These are phyloP conservation scores for Immersiporthe knoxdaviesiana DNA, from an alignment of 2,329 filamentous ascomycete genomes.

Conservation along the genomic window DNA sequence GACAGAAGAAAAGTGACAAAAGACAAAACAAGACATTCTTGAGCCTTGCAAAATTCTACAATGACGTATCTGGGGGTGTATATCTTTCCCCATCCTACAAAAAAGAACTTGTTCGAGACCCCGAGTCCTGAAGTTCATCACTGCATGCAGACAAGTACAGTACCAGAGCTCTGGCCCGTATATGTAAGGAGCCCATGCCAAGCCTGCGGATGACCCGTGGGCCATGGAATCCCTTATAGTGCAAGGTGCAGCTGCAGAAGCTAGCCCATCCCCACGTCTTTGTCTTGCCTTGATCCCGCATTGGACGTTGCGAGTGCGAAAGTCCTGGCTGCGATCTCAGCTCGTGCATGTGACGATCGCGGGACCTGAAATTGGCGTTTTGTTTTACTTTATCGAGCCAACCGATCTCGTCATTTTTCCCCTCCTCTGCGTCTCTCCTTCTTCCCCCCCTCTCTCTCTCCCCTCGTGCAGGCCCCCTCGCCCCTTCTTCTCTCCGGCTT, in stretches of 20 bases:
- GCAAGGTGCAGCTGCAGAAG: not conserved
- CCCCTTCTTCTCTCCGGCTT: not conserved
- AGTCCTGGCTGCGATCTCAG: conserved; percentile 30
- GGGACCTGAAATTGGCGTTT: not conserved
- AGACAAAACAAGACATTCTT: not conserved
- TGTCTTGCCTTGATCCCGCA: not conserved
- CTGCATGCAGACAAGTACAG: not conserved
- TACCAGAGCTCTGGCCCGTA: not conserved
- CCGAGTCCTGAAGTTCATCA: not conserved
- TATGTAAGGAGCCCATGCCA: not conserved
- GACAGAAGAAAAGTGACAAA: not conserved
- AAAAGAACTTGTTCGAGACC: not conserved
- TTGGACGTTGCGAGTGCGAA: not conserved
- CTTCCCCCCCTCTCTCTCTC: not conserved
- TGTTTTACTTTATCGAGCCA: not conserved
- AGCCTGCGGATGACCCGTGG: conserved; percentile 1
- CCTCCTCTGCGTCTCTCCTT: not conserved
- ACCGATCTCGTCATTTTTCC: not conserved
- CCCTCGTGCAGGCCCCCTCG: too few relatives aligned
- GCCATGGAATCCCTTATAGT: not conserved
- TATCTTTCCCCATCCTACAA: not conserved
- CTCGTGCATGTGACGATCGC: conserved; percentile 17
- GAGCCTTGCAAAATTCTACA: not conserved
- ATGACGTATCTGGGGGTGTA: not conserved
- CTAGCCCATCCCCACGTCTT: not conserved